Evolutionary conservation across 2,329 filamentous ascomycete genomes (phyloP).

Genomic region (Fonsecaea multimorphosa): DNA sequence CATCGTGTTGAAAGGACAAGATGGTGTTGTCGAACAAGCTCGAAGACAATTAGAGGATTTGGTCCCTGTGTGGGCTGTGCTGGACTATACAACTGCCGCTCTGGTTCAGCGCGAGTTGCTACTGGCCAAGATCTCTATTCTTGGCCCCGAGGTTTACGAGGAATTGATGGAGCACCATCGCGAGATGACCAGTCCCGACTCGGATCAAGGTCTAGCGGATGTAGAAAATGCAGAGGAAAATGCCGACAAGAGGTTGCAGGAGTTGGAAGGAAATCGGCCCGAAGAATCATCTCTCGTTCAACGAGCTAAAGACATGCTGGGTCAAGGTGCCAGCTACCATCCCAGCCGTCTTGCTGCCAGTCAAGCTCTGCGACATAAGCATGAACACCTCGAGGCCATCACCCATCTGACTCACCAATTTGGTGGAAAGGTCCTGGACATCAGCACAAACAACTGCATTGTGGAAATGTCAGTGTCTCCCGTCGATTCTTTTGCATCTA

Average conservation of each 20-base stretch:
- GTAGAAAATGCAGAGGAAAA: conserved; percentile 46
- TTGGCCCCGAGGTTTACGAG: conserved; percentile 97
- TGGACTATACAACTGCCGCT: conserved; percentile 92
- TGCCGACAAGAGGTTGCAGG: conserved; percentile 40
- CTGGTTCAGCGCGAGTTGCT: conserved; percentile 95
- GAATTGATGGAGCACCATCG: conserved; percentile 94
- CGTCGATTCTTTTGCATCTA: conserved; percentile 33
- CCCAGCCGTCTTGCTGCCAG: conserved; percentile 83
- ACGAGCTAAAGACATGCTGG: conserved; percentile 38
- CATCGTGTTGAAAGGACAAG: conserved; percentile 93
- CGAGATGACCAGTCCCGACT: conserved; percentile 72
- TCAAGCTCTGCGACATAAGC: conserved; percentile 92
- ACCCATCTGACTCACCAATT: conserved; percentile 98
- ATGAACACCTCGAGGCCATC: conserved; percentile 94
- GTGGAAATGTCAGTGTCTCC: conserved; percentile 80
- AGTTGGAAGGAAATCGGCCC: conserved; percentile 49
- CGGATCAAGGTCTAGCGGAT: conserved; percentile 40
- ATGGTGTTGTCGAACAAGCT: conserved; percentile 96
- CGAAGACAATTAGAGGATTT: conserved; percentile 93
- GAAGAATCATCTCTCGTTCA: conserved; percentile 36
- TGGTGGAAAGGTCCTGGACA: conserved; percentile 95
- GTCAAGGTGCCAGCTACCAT: conserved; percentile 72
- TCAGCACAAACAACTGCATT: conserved; percentile 98
- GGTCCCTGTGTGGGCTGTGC: conserved; percentile 96
- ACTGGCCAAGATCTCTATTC: conserved; percentile 93